Evolutionary conservation across 495 filamentous ascomycete genomes (phyloP), one percentile per base, ranked within the genome.

Genomic region (Penicillium goetzii): DNA sequence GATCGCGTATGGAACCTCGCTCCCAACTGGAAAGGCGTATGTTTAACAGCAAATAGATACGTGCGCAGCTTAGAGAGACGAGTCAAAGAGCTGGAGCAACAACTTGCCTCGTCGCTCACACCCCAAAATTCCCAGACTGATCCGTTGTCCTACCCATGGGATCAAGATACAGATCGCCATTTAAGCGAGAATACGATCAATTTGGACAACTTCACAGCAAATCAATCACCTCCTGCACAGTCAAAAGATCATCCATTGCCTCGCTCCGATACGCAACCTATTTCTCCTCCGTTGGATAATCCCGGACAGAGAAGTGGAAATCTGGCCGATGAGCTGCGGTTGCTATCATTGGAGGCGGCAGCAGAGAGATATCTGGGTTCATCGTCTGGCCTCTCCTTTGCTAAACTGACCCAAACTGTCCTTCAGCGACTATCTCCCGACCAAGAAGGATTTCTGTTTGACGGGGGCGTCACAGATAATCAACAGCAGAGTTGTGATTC

Each of bases 371-470:
- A 80, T 61, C 52, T 80, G n/a, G 74, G 77, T 0, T 76, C 76
- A 0, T 72, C 77, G 4, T 77, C 77, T 0, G 77, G 77, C 0
- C 41, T 78, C 10, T 74, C 73, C 4, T 75, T 80, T 25, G 76
- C 76, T 10, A 74, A 74, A 38, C 68, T 80, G n/a, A 78, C 74
- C 2, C 73, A 78, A 25, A 64, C 69, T 0, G 71, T 85, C 12
- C 72, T 84, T 0, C 67, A 71, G 10, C 76, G 76, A n/a, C 66
- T 85, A 23, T 81, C 81, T 9, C 81, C 82, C 11, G 74, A 77
- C 49, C 76, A 77, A 59, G 76, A 80, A 21, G 76, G 69, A 14
- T 79, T 79, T 41, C 66, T 78, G 11, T 79, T 79, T 52, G 72
- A 72, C 19, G 66, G 36, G 4, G 64, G 23, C 63, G 66, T 12